These are phyloP conservation scores for Melaleuca alternifolia DNA, from an alignment of 345 rosid genomes.

Conservation along the genomic window DNA sequence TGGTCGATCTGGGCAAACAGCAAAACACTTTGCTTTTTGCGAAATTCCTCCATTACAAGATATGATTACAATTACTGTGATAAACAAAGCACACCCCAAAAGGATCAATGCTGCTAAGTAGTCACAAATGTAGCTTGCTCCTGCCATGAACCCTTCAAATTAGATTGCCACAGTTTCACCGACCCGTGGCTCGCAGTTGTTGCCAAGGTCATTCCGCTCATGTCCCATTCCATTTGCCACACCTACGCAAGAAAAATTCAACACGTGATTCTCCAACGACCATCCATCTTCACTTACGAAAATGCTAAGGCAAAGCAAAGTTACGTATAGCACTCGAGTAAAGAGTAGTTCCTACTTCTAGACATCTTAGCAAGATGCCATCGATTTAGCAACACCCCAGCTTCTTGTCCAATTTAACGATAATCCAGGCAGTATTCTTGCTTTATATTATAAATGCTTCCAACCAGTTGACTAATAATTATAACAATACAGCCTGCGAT, in stretches of 20 bases:
- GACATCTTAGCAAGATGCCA: not conserved
- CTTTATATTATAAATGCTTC: not conserved
- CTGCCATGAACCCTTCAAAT: constrained; percentile 83
- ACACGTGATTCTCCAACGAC: not conserved
- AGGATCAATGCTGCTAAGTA: not conserved
- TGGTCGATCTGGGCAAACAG: too few relatives aligned
- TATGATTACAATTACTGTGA: not conserved
- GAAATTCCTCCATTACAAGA: not conserved
- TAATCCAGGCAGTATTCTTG: not conserved
- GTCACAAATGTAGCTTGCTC: constrained; percentile 69
- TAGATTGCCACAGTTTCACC: constrained; percentile 84
- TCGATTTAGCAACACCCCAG: not conserved
- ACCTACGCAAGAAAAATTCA: constrained; percentile 32
- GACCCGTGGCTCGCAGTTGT: constrained; percentile 67
- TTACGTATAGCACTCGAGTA: not conserved
- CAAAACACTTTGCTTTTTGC: not conserved
- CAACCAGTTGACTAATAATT: not conserved
- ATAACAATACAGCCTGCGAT: not conserved
- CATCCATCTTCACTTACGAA: not conserved
- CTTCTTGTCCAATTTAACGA: not conserved
- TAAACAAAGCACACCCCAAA: not conserved
- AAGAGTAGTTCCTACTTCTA: not conserved
- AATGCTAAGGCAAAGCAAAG: not conserved
- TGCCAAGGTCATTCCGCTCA: constrained; percentile 93
- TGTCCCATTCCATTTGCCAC: constrained; percentile 99